These are phyloP conservation scores for Berberis vulgaris DNA, from an alignment of 164 flowering plant species.

Conservation along the genomic window DNA sequence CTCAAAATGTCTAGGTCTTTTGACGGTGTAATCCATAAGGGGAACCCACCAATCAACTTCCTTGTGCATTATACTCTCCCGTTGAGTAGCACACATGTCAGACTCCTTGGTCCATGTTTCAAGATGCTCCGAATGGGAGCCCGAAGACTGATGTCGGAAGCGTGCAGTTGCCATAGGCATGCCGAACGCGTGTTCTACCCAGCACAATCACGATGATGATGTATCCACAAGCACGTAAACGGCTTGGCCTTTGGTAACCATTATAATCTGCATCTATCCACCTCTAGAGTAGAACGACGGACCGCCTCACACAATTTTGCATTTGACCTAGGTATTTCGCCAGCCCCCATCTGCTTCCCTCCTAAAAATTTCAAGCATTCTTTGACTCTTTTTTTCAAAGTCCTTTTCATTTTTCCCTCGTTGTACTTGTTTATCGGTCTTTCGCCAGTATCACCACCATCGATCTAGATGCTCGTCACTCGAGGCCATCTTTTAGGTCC, in stretches of 20 bases:
- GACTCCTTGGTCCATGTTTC: constrained; percentile 3
- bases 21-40: background rate
- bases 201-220: constrained; percentile 1
- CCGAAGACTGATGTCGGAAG: background rate
- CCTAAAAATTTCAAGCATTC: constrained; percentile 3
- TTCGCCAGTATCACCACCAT: too few species aligned
- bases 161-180: background rate
- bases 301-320: background rate
- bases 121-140: background rate
- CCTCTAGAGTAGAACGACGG: background rate
- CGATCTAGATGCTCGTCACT: too few species aligned
- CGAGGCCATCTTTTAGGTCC: too few species aligned
- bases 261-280: constrained; percentile 1
- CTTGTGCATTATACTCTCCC: background rate
- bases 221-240: background rate
- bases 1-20: background rate
- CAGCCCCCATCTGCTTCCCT: constrained; percentile 3
- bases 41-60: background rate
- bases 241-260: background rate
- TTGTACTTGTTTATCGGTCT: too few species aligned
- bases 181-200: background rate
- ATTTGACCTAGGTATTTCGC: background rate
- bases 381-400: constrained; percentile 10
- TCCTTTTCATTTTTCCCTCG: constrained; percentile 2
- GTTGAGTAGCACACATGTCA: constrained; percentile 4